Conservation (phyloP, 495 filamentous ascomycete genomes). For the Aspergillus funiculosus region DNA sequence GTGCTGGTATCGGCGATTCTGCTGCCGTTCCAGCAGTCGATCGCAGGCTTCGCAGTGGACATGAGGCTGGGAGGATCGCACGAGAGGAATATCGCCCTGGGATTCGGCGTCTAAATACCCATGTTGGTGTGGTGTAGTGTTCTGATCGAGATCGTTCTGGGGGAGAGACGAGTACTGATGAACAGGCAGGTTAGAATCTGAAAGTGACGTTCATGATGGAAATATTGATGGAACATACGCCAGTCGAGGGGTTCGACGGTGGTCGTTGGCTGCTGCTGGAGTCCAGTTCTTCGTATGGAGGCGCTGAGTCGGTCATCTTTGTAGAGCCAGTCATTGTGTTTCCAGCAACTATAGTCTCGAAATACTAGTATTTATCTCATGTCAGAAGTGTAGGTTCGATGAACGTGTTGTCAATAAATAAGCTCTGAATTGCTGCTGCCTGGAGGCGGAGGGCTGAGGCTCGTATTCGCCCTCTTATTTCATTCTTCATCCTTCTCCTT, state of each 20-base stretch:
- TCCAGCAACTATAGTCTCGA: too few relatives aligned
- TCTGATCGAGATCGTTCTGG: not conserved
- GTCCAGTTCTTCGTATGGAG: slow-evolving; percentile 2
- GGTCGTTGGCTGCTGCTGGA: too few relatives aligned
- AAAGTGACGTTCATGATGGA: not conserved
- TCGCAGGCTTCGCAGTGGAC: slow-evolving; percentile 9
- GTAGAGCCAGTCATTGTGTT: not conserved
- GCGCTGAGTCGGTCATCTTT: not conserved
- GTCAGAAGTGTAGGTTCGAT: too few relatives aligned
- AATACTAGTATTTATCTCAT: too few relatives aligned
- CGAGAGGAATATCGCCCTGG: not conserved
- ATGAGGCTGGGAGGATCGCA: slow-evolving; percentile 2
- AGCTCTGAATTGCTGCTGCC: too few relatives aligned
- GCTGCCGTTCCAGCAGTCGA: slow-evolving; percentile 1
- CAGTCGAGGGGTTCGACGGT: not conserved
- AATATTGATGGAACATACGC: not conserved
- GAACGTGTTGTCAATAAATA: too few relatives aligned
- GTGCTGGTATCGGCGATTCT: not conserved
- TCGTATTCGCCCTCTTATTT: too few relatives aligned
- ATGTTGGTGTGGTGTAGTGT: not conserved
- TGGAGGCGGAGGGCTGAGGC: too few relatives aligned
- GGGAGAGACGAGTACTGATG: not conserved
- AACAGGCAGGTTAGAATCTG: too few relatives aligned
- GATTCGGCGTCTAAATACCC: not conserved
- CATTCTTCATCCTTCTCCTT: too few relatives aligned